A percentile compares a stretch with the other conserved stretches of the same genome.
Evolutionary conservation across 1,139 yeast species (phyloP).

Genomic region (Candida glucosophila): DNA sequence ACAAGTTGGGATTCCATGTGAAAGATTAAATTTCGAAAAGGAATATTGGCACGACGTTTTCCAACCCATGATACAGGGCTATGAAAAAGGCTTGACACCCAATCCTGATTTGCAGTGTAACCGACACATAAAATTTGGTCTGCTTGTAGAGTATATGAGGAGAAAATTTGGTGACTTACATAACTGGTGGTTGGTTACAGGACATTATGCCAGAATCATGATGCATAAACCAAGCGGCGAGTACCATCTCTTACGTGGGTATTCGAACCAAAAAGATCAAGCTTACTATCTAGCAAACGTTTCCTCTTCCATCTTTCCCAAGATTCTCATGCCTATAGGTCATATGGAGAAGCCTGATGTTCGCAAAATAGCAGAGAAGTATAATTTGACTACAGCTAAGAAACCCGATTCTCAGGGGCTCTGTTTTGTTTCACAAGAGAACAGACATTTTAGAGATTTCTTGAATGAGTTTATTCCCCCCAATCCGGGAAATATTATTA

Average conservation of each 20-base stretch:
- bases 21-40: conserved; percentile 72
- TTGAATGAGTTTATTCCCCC: conserved; percentile 65
- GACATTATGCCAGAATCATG: conserved; percentile 76
- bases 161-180: conserved; percentile 14
- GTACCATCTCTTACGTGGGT: conserved; percentile 50
- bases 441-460: conserved; percentile 68
- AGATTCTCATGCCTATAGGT: conserved; percentile 72
- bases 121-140: conserved; percentile 78
- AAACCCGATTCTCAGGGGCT: conserved; percentile 94
- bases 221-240: conserved; percentile 18
- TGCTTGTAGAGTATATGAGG: conserved; percentile 48
- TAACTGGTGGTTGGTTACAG: conserved; percentile 85
- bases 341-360: conserved; percentile 67
- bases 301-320: conserved; percentile 33
- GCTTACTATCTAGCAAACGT: conserved; percentile 80
- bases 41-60: conserved; percentile 93
- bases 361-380: conserved; percentile 51
- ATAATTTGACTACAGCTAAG: conserved; percentile 51
- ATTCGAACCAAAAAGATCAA: conserved; percentile 68
- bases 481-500: conserved; percentile 68
- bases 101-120: conserved; percentile 94
- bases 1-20: conserved; percentile 57
- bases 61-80: conserved; percentile 77
- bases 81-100: conserved; percentile 72
- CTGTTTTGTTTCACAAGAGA: conserved; percentile 77